phyloP scores from a whole-genome alignment of 2,329 filamentous ascomycete species.

The Hypoxylon sp. region DNA sequence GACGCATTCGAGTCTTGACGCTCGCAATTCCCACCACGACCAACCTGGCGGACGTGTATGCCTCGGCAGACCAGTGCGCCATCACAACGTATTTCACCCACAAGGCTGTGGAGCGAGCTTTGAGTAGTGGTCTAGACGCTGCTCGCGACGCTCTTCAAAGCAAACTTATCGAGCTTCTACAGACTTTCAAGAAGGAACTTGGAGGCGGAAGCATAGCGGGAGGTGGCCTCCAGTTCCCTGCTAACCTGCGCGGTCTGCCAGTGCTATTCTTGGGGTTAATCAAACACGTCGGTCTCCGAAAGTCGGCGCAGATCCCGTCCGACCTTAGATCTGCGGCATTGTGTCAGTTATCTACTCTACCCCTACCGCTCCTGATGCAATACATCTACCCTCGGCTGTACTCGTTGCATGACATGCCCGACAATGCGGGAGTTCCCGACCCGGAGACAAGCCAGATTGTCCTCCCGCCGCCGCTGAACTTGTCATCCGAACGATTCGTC shows the following conservation, averaged over 20 bases:
- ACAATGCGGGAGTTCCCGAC: slow-evolving; percentile 88
- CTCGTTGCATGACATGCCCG: slow-evolving; percentile 95
- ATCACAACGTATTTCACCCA: slow-evolving; percentile 96
- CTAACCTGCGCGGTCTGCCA: slow-evolving; percentile 88
- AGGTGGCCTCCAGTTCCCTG: slow-evolving; percentile 90
- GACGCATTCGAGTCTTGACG: slow-evolving; percentile 93
- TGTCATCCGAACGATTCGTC: slow-evolving; percentile 88
- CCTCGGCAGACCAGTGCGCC: slow-evolving; percentile 92
- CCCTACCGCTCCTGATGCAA: slow-evolving; percentile 88
- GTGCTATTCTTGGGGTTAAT: slow-evolving; percentile 93
- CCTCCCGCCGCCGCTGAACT: slow-evolving; percentile 84
- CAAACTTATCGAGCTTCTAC: slow-evolving; percentile 91
- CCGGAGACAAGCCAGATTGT: slow-evolving; percentile 88
- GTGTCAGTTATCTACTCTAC: slow-evolving; percentile 92
- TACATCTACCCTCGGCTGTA: slow-evolving; percentile 91
- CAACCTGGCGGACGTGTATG: slow-evolving; percentile 89
- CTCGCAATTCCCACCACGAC: slow-evolving; percentile 93
- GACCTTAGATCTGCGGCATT: slow-evolving; percentile 94
- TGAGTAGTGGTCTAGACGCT: slow-evolving; percentile 88
- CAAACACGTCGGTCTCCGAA: slow-evolving; percentile 94
- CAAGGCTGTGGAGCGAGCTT: slow-evolving; percentile 92
- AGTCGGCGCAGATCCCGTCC: slow-evolving; percentile 92
- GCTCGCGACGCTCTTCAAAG: slow-evolving; percentile 90
- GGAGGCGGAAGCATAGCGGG: slow-evolving; percentile 94
- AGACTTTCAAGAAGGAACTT: slow-evolving; percentile 97